Base-by-base conservation (phyloP, 2,329 filamentous ascomycete genomes). In the Septoria petroselini region DNA sequence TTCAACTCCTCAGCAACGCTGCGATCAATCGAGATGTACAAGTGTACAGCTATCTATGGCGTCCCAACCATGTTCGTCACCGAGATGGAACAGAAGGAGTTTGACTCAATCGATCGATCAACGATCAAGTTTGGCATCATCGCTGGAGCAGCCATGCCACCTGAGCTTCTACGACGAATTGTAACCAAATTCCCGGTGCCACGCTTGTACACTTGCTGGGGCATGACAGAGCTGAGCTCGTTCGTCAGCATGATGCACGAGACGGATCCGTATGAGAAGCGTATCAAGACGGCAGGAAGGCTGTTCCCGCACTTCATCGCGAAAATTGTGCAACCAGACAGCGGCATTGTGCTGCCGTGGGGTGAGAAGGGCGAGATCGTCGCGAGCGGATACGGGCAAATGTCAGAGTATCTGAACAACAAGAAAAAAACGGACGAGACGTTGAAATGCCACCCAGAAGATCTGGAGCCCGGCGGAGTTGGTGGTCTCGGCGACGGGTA, bases 31-130 rank as follows among this genome's bases (percentile, higher is more conserved):
- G 66, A 67, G 4, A 63, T 66, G 7, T 71, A 75, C 48, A 64
- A 61, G 27, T 74, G 71, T 66, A 91, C 88, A 0, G 87, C 84
- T 0, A 74, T 91, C 0, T 86, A 91, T 64, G 88, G 88, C 27
- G 88, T 91, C 0, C 88, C 88, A 0, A 86, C 88, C 49, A 91
- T 91, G 88, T 89, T 90, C 67, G 85, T 89, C 64, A 82, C 83
- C 7, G 58, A 59, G 35, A 61, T 63, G 61, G 61, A 58, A 30
- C 37, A 53, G 40, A 58, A 59, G 43, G 57, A 58, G 17, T 61
- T 61, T 31, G 52, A 57, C 12, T 50, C 50, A 15, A 52, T 49
- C 19, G 55, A 62, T 47, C 54, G 54, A 30, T 63, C 61, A 8
- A 55, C 58, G 11, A 58, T 62, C 53, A 60, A 57, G 27, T 6